These are phyloP conservation scores for Ceratocystis cacaofunesta DNA, from an alignment of 2,329 filamentous ascomycete genomes.

Conservation along the genomic window DNA sequence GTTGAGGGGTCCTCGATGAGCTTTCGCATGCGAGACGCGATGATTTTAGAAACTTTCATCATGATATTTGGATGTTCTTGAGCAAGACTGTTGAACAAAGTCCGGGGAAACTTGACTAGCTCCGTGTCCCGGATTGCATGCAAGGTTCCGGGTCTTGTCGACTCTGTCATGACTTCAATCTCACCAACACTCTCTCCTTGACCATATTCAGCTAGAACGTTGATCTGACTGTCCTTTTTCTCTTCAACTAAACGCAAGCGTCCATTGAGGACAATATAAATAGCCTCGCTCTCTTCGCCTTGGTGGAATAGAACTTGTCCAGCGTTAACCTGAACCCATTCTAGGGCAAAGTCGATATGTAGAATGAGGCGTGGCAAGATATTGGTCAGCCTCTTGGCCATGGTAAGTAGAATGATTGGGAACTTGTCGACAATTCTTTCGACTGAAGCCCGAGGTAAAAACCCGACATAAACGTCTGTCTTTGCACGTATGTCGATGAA, in stretches of 20 bases:
- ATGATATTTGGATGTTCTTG: constrained; percentile 96
- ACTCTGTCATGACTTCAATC: constrained; percentile 92
- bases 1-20: constrained; percentile 68
- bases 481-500: constrained; percentile 96
- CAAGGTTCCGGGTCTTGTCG: constrained; percentile 72
- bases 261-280: constrained; percentile 94
- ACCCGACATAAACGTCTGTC: constrained; percentile 95
- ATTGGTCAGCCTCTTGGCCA: constrained; percentile 87
- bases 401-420: constrained; percentile 80
- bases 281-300: constrained; percentile 90
- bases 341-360: constrained; percentile 94
- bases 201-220: constrained; percentile 79
- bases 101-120: constrained; percentile 87
- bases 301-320: constrained; percentile 91
- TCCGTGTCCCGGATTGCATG: constrained; percentile 96
- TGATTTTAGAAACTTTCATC: constrained; percentile 97
- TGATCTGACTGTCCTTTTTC: constrained; percentile 63
- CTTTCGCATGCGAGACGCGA: constrained; percentile 84
- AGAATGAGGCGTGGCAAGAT: constrained; percentile 78
- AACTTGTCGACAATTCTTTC: constrained; percentile 88
- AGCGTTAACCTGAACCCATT: constrained; percentile 94
- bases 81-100: constrained; percentile 91
- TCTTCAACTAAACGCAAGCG: constrained; percentile 75
- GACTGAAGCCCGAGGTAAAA: constrained; percentile 68
- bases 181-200: constrained; percentile 97